A percentile compares a stretch with the other conserved stretches of the same genome.
phyloP scores from a whole-genome alignment of 371 early-diverging fungal species.

The Haplosporangium sp. region DNA sequence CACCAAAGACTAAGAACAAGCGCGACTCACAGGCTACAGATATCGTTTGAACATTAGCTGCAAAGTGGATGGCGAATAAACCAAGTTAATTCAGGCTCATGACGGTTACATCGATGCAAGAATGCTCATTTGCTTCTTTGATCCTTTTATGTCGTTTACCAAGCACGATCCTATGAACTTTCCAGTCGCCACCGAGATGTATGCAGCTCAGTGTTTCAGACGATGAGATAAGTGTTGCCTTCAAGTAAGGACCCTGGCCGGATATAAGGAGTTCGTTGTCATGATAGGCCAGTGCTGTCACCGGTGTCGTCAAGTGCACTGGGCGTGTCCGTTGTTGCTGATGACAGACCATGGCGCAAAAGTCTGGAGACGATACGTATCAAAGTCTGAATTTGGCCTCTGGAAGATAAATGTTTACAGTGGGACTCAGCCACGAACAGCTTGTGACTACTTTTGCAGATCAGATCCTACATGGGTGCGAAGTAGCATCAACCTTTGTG shows the following conservation, averaged over 20 bases:
- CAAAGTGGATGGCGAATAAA: neutral
- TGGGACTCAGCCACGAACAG: neutral
- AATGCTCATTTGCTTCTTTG: neutral
- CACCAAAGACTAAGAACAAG: conserved; percentile 50
- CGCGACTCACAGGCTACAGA: conserved; percentile 19
- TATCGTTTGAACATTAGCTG: conserved; percentile 31
- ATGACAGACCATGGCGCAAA: conserved; percentile 14
- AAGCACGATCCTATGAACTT: conserved; percentile 68
- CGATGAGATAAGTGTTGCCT: conserved; percentile 63
- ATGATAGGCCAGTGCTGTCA: conserved; percentile 68
- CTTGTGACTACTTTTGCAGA: neutral
- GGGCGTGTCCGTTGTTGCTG: conserved; percentile 27
- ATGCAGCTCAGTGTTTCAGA: conserved; percentile 56
- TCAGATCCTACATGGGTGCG: too few relatives aligned
- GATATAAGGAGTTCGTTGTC: conserved; percentile 63
- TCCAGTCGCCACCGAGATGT: conserved; percentile 58
- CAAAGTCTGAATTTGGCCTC: neutral
- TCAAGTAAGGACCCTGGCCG: conserved; percentile 71
- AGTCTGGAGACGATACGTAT: neutral
- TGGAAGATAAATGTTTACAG: neutral
- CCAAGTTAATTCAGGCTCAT: neutral
- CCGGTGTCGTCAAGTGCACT: conserved; percentile 52
- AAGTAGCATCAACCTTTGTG: too few relatives aligned
- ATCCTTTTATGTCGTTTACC: conserved; percentile 48
- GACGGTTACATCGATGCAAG: neutral